Base-by-base conservation (phyloP, 306 rosid species). In the Medicago arabica region DNA sequence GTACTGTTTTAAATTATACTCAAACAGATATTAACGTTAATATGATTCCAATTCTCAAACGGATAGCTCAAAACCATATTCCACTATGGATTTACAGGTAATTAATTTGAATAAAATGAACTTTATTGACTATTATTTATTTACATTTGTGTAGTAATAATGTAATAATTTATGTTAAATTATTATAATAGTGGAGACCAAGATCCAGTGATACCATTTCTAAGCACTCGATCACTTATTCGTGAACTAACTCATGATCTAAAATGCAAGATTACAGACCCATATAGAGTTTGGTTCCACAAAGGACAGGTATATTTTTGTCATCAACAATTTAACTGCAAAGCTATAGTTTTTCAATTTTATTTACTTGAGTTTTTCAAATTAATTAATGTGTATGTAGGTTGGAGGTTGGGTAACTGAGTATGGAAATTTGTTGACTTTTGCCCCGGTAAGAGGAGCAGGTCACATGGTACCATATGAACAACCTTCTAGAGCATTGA, bases 61-160 rank as follows among this genome's bases (percentile, higher is more conserved):
- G 87, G 84, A 94, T 94, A 74, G 81, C 88, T 63, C 78, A 88
- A 53, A 88, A 86, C 68, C 86, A 69, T 31, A 86, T 94, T 67
- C 94, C 97, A 55, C 86, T 94, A 69, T 91, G 92, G 98, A 84
- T 94, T 85, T 94, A 87, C 89, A 94, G 98, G 98, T 91, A 87
- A 49, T 69, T 28, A 31, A 31, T 14, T 23, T 80, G 63, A 19
- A 69, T 11, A 46, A 77, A 38, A 3, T 16, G 9, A 70, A 2
- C 18, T 49, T 23, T 31, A 57, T 65, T 4, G 51, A 49, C 13
- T 47, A 59, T 66, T 44, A 49, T 25, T 13, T 39, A 16, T 40
- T 4, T 41, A 16, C 9, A 14, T 40, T 61, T 51, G 2, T 21
- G 6, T 31, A 31, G 6, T 28, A 7, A 3, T 21, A 59, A 44